Evolutionary conservation across 257 asterid genomes (phyloP).

Genomic region (Cordia subcordata): DNA sequence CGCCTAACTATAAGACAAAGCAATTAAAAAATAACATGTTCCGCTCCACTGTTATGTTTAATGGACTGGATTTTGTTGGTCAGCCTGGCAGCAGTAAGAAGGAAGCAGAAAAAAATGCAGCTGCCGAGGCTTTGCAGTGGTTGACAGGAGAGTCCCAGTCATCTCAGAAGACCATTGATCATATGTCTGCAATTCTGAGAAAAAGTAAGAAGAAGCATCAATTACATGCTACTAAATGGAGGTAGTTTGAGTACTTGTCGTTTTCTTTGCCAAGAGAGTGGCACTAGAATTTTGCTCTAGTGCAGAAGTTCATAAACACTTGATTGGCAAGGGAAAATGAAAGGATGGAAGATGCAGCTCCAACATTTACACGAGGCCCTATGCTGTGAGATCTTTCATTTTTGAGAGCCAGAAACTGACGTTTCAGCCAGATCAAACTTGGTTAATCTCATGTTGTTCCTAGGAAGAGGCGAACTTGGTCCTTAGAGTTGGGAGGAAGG

Average conservation of each 20-base stretch:
- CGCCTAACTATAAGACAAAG: conserved; percentile 65
- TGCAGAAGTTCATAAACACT: neutral
- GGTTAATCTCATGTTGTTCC: neutral
- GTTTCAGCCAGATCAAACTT: neutral
- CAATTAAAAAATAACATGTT: conserved; percentile 63
- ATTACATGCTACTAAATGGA: conserved; percentile 49
- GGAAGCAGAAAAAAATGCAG: conserved; percentile 94
- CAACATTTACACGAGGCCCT: neutral
- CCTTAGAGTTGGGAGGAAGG: neutral
- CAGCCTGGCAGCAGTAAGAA: conserved; percentile 71
- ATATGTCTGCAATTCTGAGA: conserved; percentile 65
- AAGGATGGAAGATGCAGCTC: neutral
- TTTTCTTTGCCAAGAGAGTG: neutral
- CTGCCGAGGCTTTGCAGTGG: conserved; percentile 84
- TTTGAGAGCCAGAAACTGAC: neutral
- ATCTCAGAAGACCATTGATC: conserved; percentile 39
- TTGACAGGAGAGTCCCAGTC: conserved; percentile 77
- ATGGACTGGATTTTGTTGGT: conserved; percentile 77
- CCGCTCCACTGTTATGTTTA: conserved; percentile 65
- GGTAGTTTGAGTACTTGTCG: conserved; percentile 28
- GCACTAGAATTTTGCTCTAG: neutral
- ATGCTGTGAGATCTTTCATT: neutral
- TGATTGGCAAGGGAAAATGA: no score
- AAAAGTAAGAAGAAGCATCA: conserved; percentile 50
- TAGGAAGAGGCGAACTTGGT: neutral